Evolutionary conservation across 31 red algal genomes (phyloP).

Genomic region (Porphyra umbilicalis): DNA sequence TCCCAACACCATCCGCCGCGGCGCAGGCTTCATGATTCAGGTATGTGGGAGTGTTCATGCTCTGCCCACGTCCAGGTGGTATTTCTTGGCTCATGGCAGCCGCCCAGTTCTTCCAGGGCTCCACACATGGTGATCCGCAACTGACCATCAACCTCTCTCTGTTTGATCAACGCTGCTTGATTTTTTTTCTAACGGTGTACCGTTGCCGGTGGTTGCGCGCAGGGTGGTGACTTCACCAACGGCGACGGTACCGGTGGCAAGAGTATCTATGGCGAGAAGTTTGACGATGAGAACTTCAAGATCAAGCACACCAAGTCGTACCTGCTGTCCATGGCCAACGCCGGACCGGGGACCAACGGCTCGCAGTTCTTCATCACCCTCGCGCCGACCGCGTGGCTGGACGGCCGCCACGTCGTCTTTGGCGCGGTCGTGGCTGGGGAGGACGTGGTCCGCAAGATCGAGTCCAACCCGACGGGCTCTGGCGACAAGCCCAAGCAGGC

Average conservation of each 20-base stretch:
- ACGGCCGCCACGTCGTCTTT: conserved; percentile 89
- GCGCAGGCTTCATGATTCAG: too few species aligned
- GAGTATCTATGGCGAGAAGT: conserved; percentile 82
- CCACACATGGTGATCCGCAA: too few species aligned
- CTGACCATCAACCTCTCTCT: too few species aligned
- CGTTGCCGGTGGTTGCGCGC: too few species aligned
- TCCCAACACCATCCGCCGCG: too few species aligned
- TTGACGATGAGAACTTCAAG: conserved; percentile 92
- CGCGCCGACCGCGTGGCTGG: conserved; percentile 82
- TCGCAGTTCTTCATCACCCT: conserved; percentile 81
- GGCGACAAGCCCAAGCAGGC: conserved; percentile 48
- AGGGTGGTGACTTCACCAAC: conserved; percentile 86
- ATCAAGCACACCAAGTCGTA: conserved; percentile 73
- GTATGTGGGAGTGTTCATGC: too few species aligned
- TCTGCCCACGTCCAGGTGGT: too few species aligned
- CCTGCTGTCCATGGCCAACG: conserved; percentile 92
- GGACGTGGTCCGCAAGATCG: conserved; percentile 50
- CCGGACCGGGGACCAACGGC: conserved; percentile 76
- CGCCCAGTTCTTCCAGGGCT: too few species aligned
- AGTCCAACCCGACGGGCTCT: conserved; percentile 37
- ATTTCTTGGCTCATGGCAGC: too few species aligned
- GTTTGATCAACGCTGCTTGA: too few species aligned
- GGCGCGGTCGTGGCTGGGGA: conserved; percentile 62
- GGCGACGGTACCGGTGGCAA: conserved; percentile 79
- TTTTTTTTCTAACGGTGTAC: too few species aligned